Evolutionary conservation across 768 basidiomycete genomes (phyloP), one percentile per base, ranked within the genome.

Genomic region (Termitomyces sp.): DNA sequence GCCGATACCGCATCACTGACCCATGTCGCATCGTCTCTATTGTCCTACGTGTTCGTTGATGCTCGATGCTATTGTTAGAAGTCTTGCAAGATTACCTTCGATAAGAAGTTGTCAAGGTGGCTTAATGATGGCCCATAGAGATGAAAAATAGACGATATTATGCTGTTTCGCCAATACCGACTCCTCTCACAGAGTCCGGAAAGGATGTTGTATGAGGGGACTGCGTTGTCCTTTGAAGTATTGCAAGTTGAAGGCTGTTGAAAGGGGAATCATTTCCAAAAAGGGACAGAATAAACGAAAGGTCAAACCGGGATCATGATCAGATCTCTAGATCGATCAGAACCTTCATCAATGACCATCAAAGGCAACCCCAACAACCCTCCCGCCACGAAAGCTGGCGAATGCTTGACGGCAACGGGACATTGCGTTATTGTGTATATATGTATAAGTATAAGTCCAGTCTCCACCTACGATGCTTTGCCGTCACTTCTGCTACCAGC

Each of bases 21-120:
- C 61, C 58, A 12, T 40, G 66, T 70, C 65, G 63, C 57, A 67
- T 65, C 64, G 61, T 67, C 63, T 62, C 57, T 68, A 69, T 69
- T 69, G 67, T 69, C 61, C 46, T 59, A 25, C 46, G 38, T 34
- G 32, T 34, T 36, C 36, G 37, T 20, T 38, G 40, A 34, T 38
- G 15, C 38, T 37, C 29, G 11, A 4, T 36, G 45, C 17, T 37
- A 57, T 48, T 37, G 57, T 58, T 29, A 15, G 47, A 42, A 55
- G n/a, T 32, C 31, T 55, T 17, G 25, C 38, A 54, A 54, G 15
- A 29, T 17, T n/a, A 6, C 11, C n/a, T 42, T 43, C 11, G 3
- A 20, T 14, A 14, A 34, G n/a, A 17, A 2, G 12, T 17, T 10
- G 29, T n/a, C 31, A n/a, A 31, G 54, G 29, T 17, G 25, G 17